These are phyloP conservation scores for Termitomyces sp. DNA, from an alignment of 768 basidiomycete genomes.

Conservation along the genomic window DNA sequence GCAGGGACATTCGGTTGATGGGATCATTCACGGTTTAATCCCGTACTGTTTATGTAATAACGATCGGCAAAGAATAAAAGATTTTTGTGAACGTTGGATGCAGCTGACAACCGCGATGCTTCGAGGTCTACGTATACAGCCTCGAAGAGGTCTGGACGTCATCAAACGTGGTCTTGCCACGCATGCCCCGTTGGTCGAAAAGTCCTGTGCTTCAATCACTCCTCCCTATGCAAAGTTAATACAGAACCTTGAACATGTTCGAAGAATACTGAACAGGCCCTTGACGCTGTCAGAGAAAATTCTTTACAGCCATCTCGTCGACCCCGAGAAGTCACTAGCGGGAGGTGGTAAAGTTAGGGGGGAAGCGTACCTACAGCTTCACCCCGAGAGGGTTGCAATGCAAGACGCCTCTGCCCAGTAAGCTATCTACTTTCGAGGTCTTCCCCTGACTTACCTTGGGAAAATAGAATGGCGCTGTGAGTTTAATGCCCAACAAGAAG, in stretches of 20 bases:
- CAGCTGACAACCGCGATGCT: constrained; percentile 16
- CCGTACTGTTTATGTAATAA: constrained; percentile 1
- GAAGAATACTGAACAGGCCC: constrained; percentile 66
- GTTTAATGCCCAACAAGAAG: constrained; percentile 17
- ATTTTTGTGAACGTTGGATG: constrained; percentile 2
- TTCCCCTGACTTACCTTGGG: constrained; percentile 5
- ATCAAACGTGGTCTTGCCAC: constrained; percentile 30
- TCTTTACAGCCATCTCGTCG: constrained; percentile 84
- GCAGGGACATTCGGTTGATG: constrained; percentile 40
- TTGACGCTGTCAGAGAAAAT: constrained; percentile 98
- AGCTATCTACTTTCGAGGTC: constrained; percentile 22
- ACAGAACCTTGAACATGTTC: constrained; percentile 63
- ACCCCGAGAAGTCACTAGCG: constrained; percentile 68
- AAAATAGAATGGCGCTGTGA: constrained; percentile 74
- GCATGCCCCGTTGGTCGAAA: constrained; percentile 30
- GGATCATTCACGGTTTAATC: constrained; percentile 31
- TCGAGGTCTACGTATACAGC: constrained; percentile 16
- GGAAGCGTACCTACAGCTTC: constrained; percentile 84
- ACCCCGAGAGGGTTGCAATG: constrained; percentile 94
- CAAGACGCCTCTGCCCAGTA: constrained; percentile 91
- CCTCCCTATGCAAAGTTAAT: constrained; percentile 78
- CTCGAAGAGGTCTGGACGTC: constrained; percentile 17
- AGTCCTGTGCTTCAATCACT: constrained; percentile 58
- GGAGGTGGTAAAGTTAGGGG: constrained; percentile 70
- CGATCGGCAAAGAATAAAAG: constrained; percentile 10